Conservation (phyloP, 169 alveolate species). For the Plasmodium chabaudi region DNA sequence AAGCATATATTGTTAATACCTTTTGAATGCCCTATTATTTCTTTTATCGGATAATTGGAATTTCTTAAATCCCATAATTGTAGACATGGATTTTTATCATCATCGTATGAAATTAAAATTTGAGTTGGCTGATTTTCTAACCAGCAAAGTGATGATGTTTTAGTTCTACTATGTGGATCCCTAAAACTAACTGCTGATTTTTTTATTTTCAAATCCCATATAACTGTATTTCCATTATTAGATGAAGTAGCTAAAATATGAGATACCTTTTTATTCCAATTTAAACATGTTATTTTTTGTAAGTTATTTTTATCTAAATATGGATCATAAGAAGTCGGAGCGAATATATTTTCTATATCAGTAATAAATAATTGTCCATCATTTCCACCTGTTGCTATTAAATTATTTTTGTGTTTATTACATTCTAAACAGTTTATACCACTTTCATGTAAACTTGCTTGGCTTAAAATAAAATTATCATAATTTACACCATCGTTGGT, state of each 20-base stretch:
- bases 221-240: slow-evolving; percentile 84
- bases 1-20: slow-evolving; percentile 87
- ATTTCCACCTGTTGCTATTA: slow-evolving; percentile 82
- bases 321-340: slow-evolving; percentile 76
- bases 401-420: slow-evolving; percentile 76
- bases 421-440: slow-evolving; percentile 77
- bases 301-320: slow-evolving; percentile 79
- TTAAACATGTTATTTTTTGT: slow-evolving; percentile 77
- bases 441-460: slow-evolving; percentile 67
- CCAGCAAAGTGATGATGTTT: slow-evolving; percentile 88
- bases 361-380: slow-evolving; percentile 81
- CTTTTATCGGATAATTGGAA: slow-evolving; percentile 87
- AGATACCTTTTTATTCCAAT: slow-evolving; percentile 87
- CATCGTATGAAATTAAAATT: slow-evolving; percentile 87
- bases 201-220: slow-evolving; percentile 89
- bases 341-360: slow-evolving; percentile 75
- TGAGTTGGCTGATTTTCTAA: slow-evolving; percentile 90
- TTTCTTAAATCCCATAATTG: slow-evolving; percentile 91
- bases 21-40: slow-evolving; percentile 85
- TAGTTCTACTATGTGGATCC: slow-evolving; percentile 87
- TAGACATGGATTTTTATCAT: slow-evolving; percentile 88
- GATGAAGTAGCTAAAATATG: slow-evolving; percentile 90
- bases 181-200: slow-evolving; percentile 89
- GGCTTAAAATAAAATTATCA: slow-evolving; percentile 62
- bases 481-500: slow-evolving; percentile 1